Percentiles rank a stretch among this genome's conserved stretches.
Conservation (phyloP, 2,329 filamentous ascomycete genomes). For the Westerdykella ornata region DNA sequence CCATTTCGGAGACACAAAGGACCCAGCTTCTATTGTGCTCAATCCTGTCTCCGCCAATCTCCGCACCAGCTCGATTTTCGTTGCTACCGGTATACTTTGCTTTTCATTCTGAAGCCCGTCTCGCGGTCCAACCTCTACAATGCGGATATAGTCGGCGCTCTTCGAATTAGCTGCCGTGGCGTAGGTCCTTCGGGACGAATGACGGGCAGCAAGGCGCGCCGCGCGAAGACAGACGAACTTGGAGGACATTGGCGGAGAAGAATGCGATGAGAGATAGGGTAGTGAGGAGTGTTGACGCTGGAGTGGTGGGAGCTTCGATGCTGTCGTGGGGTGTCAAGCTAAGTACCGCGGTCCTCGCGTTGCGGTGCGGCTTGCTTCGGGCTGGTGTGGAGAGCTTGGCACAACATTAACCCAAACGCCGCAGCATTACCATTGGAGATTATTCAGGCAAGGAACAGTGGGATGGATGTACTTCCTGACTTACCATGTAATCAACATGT, state of each 20-base stretch:
- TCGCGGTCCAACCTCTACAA: constrained; percentile 77
- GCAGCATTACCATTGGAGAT: too few species aligned
- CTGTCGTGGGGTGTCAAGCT: not conserved
- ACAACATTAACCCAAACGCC: too few species aligned
- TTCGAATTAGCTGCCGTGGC: constrained; percentile 30
- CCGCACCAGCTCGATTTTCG: constrained; percentile 70
- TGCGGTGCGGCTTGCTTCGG: too few species aligned
- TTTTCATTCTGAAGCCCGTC: constrained; percentile 88
- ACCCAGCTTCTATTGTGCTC: constrained; percentile 69
- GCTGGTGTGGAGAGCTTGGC: too few species aligned
- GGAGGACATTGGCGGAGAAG: constrained; percentile 19
- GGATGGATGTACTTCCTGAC: too few species aligned
- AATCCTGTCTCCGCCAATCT: constrained; percentile 63
- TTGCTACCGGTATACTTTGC: constrained; percentile 59
- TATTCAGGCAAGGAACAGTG: too few species aligned
- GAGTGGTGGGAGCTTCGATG: not conserved
- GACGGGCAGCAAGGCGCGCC: constrained; percentile 32
- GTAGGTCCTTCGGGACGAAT: constrained; percentile 26
- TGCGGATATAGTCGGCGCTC: constrained; percentile 43
- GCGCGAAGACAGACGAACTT: constrained; percentile 28
- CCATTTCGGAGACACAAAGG: constrained; percentile 78
- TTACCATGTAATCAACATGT: too few species aligned
- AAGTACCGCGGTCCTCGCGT: too few species aligned
- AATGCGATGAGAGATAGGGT: not conserved
- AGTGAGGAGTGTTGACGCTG: not conserved